Conservation (phyloP, 108 stramenopile genomes). For the Asterionellopsis glacialis region DNA sequence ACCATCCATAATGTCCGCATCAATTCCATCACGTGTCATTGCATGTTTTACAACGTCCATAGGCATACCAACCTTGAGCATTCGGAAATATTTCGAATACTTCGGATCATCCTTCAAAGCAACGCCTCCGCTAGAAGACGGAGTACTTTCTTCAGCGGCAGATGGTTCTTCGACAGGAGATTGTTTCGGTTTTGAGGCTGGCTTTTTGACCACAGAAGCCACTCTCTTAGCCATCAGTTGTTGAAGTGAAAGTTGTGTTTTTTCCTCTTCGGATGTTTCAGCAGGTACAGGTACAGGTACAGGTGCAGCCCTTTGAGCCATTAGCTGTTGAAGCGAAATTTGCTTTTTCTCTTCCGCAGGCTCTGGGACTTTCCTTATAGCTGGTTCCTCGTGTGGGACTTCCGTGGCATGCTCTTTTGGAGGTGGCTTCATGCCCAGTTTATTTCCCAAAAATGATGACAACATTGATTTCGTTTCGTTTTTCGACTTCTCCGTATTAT, state of each 20-base stretch:
- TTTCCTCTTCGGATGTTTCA: too few species aligned
- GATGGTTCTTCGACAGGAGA: not conserved
- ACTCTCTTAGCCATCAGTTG: too few species aligned
- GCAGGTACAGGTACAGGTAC: too few species aligned
- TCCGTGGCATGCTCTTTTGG: conserved; percentile 18
- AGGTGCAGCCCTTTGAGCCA: too few species aligned
- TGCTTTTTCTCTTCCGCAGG: too few species aligned
- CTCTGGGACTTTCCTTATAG: too few species aligned
- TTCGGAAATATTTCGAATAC: conserved; percentile 72
- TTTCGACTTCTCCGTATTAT: too few species aligned
- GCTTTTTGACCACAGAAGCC: too few species aligned
- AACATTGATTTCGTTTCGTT: conserved; percentile 28
- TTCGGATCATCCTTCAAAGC: conserved; percentile 78
- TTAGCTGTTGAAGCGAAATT: too few species aligned
- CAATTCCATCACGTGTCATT: conserved; percentile 75
- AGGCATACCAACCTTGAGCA: conserved; percentile 86
- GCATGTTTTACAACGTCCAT: conserved; percentile 82
- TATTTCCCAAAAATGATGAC: conserved; percentile 16
- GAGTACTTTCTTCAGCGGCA: not conserved
- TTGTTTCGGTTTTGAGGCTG: too few species aligned
- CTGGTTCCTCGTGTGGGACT: not conserved
- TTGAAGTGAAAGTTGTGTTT: too few species aligned
- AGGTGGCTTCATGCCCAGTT: conserved; percentile 9
- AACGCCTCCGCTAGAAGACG: conserved; percentile 18
- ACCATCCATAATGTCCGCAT: conserved; percentile 80